Conservation (phyloP, 495 filamentous ascomycete genomes). For the Tuber calosporum region DNA sequence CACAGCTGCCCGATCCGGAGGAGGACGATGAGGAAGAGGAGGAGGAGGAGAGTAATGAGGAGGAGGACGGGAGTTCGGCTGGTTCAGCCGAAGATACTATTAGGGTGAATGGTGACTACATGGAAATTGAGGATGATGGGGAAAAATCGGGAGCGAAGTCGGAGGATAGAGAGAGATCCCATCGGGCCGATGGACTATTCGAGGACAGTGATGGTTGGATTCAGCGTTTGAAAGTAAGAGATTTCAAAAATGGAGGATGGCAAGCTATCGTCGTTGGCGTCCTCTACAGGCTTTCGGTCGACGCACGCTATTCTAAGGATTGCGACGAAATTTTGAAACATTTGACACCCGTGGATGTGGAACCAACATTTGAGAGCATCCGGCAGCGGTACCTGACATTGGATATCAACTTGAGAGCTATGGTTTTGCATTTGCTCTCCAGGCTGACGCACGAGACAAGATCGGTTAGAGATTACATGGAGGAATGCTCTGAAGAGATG, state of each 20-base stretch:
- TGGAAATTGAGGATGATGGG: slow-evolving; percentile 45
- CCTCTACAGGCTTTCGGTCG: slow-evolving; percentile 72
- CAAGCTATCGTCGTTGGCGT: slow-evolving; percentile 81
- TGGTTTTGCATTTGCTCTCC: slow-evolving; percentile 76
- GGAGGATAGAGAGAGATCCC: slow-evolving; percentile 47
- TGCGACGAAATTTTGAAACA: slow-evolving; percentile 74
- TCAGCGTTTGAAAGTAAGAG: slow-evolving; percentile 68
- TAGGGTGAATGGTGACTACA: slow-evolving; percentile 42
- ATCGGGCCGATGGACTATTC: slow-evolving; percentile 75
- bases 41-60: slow-evolving; percentile 54
- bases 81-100: slow-evolving; percentile 11
- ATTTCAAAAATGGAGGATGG: slow-evolving; percentile 89
- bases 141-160: slow-evolving; percentile 38
- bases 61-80: slow-evolving; percentile 44
- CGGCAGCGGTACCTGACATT: slow-evolving; percentile 61
- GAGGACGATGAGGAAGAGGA: slow-evolving; percentile 60
- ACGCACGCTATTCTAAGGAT: slow-evolving; percentile 56
- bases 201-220: slow-evolving; percentile 66
- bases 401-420: slow-evolving; percentile 73
- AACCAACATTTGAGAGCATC: slow-evolving; percentile 67
- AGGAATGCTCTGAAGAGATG: slow-evolving; percentile 85
- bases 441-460: slow-evolving; percentile 81
- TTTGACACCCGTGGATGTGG: slow-evolving; percentile 66
- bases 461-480: slow-evolving; percentile 76
- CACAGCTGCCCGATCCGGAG: slow-evolving; percentile 69